These are phyloP conservation scores for Glaciozyma martinii DNA, from an alignment of 768 basidiomycete genomes.

Conservation along the genomic window DNA sequence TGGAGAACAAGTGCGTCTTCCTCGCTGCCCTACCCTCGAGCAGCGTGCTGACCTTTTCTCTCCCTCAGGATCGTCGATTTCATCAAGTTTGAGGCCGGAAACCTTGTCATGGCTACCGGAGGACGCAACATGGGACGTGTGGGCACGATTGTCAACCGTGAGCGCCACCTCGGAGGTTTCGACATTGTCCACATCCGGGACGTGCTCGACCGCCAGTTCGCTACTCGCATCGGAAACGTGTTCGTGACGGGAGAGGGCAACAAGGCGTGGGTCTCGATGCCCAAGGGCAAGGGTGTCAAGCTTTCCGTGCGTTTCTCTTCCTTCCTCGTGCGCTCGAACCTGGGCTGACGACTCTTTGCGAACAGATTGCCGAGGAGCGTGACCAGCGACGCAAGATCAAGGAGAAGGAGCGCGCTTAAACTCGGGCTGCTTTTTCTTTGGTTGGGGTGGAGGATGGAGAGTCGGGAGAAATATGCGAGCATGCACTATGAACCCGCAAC, in stretches of 20 bases:
- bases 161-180: slow-evolving; percentile 96
- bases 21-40: too few relatives aligned
- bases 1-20: slow-evolving; percentile 46
- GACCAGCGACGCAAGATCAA: slow-evolving; percentile 70
- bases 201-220: slow-evolving; percentile 87
- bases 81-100: slow-evolving; percentile 94
- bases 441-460: background rate
- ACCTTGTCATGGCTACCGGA: slow-evolving; percentile 88
- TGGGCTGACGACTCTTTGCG: background rate
- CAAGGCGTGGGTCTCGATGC: slow-evolving; percentile 87
- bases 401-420: slow-evolving; percentile 23
- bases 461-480: too few relatives aligned
- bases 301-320: slow-evolving; percentile 11
- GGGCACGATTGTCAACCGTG: slow-evolving; percentile 89
- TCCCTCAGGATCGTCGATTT: slow-evolving; percentile 66
- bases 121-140: slow-evolving; percentile 99
- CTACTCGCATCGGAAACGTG: slow-evolving; percentile 94
- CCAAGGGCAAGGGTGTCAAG: slow-evolving; percentile 33
- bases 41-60: slow-evolving; percentile 32
- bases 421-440: background rate
- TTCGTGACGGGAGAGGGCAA: slow-evolving; percentile 92
- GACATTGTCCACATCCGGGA: slow-evolving; percentile 99
- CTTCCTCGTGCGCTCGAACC: too few relatives aligned
- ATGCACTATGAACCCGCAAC: too few relatives aligned
- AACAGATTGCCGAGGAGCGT: slow-evolving; percentile 48